A percentile compares a stretch with the other conserved stretches of the same genome.
phyloP scores from a whole-genome alignment of 1,139 yeast genomes.

The Pichia cactophila region DNA sequence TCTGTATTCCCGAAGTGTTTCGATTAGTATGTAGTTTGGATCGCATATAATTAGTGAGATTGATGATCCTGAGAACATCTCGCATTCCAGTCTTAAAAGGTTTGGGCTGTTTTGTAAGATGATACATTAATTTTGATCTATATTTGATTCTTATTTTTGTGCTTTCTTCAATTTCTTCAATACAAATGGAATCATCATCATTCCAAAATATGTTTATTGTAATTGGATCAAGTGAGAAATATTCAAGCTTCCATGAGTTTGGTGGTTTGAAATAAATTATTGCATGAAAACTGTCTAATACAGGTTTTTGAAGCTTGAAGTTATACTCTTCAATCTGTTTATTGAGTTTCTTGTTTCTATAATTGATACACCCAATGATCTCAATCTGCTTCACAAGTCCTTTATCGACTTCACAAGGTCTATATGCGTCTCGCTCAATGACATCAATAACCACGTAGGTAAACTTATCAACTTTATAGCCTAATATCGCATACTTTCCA shows the following conservation, averaged over 20 bases:
- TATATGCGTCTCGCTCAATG: constrained; percentile 14
- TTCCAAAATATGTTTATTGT: constrained; percentile 44
- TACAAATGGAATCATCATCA: constrained; percentile 16
- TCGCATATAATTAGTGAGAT: constrained; percentile 24
- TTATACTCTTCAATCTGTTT: constrained; percentile 14
- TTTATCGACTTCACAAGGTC: constrained; percentile 14
- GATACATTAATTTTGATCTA: constrained; percentile 25
- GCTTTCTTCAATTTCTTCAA: constrained; percentile 3
- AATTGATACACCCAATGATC: constrained; percentile 21
- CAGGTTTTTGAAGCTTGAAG: constrained; percentile 12
- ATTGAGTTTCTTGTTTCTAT: constrained; percentile 12
- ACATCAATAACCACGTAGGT: constrained; percentile 23
- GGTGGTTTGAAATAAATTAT: constrained; percentile 69
- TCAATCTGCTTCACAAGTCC: constrained; percentile 17
- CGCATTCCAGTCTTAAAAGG: constrained; percentile 14
- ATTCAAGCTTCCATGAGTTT: constrained; percentile 63
- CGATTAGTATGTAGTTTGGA: constrained; percentile 14
- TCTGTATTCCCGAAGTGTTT: background rate
- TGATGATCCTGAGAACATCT: constrained; percentile 23
- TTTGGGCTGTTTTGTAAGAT: constrained; percentile 13
- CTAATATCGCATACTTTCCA: constrained; percentile 19
- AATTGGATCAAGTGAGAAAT: constrained; percentile 66
- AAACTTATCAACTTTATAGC: constrained; percentile 18
- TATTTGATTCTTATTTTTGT: constrained; percentile 22
- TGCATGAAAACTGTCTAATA: constrained; percentile 15